Base-by-base conservation (phyloP, 306 rosid species). In the Amphicarpaea edgeworthii region DNA sequence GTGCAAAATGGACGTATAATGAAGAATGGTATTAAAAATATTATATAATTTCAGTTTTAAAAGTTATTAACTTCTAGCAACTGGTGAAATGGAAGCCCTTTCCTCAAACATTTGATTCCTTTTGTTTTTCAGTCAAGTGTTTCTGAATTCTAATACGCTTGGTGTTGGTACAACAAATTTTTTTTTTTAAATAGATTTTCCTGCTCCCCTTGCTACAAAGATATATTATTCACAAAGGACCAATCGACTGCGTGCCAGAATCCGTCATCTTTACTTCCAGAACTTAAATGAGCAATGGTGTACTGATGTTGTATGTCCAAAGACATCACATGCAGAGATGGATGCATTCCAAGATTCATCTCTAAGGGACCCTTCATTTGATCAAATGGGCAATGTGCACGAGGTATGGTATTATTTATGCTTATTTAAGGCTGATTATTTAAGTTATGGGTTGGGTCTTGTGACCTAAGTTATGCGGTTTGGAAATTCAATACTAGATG, bases 131-230 rank as follows among this genome's bases (percentile, higher is more conserved):
- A 53, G 59, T 78, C 73, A 16, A 32, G 67, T 72, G 77, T 23
- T 79, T 81, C 75, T 34, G 7, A 34, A 34, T 30, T 30, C 34
- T 70, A 53, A 20, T 51, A 37, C 28, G 28, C 24, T 43, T 74
- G 54, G 46, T 70, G 64, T 73, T 21, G 46, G 32, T 76, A 51
- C 37, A 40, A 55, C 69, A 61, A 66, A 54, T 73, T 69, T 40
- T 68, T 60, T 73, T 49, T 70, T 79, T 77, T 47, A 74, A 84
- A 60, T 89, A 95, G 97, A 87, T 74, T 70, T 77, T 75, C 97
- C 97, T 45, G 86, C 79, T 73, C 99, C 99, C 54, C 97, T 95
- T 71, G 99, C 97, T 46, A 87, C 97, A 15, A 95, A 90, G 88
- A 83, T 90, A 42, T 95, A 90, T 78, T 92, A 89, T 88, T 92